Percentiles rank a stretch among this genome's conserved stretches.
Conservation (phyloP, 768 basidiomycete species). For the Pleurotus giganteus region DNA sequence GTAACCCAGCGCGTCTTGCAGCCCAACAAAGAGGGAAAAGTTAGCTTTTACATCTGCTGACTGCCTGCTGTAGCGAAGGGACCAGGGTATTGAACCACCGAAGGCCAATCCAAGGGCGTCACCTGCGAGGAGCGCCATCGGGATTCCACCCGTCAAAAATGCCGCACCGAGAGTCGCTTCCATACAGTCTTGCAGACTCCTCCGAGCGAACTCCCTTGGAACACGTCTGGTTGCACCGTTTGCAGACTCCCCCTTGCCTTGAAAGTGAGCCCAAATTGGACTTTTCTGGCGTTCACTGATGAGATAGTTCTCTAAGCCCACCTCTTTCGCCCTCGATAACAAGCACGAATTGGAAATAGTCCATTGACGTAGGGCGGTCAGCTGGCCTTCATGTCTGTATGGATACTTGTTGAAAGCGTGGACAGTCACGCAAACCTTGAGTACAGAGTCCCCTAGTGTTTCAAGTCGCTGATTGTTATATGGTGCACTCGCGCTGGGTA, state of each 20-base stretch:
- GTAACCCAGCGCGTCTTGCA: constrained; percentile 72
- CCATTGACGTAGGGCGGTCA: constrained; percentile 61
- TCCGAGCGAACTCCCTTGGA: constrained; percentile 53
- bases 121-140: constrained; percentile 64
- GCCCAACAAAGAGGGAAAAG: constrained; percentile 39
- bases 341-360: constrained; percentile 72
- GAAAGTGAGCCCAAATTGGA: constrained; percentile 56
- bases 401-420: constrained; percentile 77
- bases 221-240: constrained; percentile 27
- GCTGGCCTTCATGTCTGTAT: constrained; percentile 79
- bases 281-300: constrained; percentile 55
- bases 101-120: constrained; percentile 65
- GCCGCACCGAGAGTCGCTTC: constrained; percentile 82
- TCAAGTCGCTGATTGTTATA: constrained; percentile 87
- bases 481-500: constrained; percentile 60
- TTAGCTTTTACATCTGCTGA: constrained; percentile 30
- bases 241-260: constrained; percentile 22
- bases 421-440: constrained; percentile 74
- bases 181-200: constrained; percentile 86
- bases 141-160: constrained; percentile 70
- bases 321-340: constrained; percentile 60
- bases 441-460: constrained; percentile 82
- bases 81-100: constrained; percentile 72
- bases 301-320: constrained; percentile 62
- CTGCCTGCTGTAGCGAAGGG: constrained; percentile 45